phyloP scores from a whole-genome alignment of 192 early-diverging fungal species.

The Linnemannia zychae region DNA sequence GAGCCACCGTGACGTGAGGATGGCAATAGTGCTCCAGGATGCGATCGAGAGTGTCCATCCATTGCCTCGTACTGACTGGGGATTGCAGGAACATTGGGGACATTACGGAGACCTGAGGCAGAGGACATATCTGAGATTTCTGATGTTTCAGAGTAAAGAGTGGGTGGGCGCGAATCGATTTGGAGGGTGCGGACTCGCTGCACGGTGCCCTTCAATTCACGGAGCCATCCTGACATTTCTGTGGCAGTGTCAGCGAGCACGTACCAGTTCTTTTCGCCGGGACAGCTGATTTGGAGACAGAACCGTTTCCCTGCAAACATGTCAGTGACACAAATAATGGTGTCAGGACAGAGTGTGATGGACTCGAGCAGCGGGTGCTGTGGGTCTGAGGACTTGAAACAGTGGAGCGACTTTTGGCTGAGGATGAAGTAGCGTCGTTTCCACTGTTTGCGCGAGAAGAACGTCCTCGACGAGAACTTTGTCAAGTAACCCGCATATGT shows the following conservation, averaged over 20 bases:
- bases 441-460: constrained; percentile 58
- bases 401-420: constrained; percentile 51
- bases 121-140: constrained; percentile 40
- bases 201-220: constrained; percentile 56
- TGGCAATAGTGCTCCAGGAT: constrained; percentile 15
- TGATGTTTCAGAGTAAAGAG: constrained; percentile 31
- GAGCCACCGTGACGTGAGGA: background rate
- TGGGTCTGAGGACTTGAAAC: constrained; percentile 59
- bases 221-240: constrained; percentile 59
- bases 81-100: constrained; percentile 17
- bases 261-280: constrained; percentile 56
- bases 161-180: constrained; percentile 17
- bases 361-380: constrained; percentile 47
- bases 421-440: constrained; percentile 59
- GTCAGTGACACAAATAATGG: constrained; percentile 59
- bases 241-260: constrained; percentile 57
- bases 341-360: constrained; percentile 42
- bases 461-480: constrained; percentile 52
- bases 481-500: constrained; percentile 52
- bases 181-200: constrained; percentile 19
- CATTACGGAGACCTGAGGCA: background rate
- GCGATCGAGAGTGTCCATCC: background rate
- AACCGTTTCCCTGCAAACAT: constrained; percentile 53
- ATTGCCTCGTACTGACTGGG: constrained; percentile 32
- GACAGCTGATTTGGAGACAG: constrained; percentile 51